Evolutionary conservation across 768 basidiomycete species (phyloP).

Genomic region (Lyophyllum semitale): DNA sequence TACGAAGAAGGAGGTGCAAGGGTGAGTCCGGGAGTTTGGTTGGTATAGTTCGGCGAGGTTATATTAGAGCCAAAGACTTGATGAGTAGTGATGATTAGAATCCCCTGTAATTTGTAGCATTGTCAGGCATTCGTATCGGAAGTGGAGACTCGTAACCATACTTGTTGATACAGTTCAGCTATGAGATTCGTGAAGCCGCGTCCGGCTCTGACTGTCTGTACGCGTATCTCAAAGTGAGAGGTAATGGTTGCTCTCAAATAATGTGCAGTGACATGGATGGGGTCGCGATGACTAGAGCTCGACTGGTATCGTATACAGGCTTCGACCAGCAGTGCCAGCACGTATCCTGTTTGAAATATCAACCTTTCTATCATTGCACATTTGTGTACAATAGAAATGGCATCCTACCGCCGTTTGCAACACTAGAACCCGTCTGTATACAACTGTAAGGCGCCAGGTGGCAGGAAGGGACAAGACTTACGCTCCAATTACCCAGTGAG

Average conservation of each 20-base stretch:
- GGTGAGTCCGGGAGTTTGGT: slow-evolving; percentile 20
- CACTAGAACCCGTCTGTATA: slow-evolving; percentile 27
- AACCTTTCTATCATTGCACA: not conserved
- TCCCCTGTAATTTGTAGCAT: slow-evolving; percentile 33
- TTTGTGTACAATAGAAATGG: not conserved
- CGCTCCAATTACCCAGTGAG: slow-evolving; percentile 48
- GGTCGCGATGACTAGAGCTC: slow-evolving; percentile 45
- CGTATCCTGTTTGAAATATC: slow-evolving; percentile 46
- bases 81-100: slow-evolving; percentile 51
- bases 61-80: slow-evolving; percentile 56
- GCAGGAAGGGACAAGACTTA: slow-evolving; percentile 26
- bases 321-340: slow-evolving; percentile 55
- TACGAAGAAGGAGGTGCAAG: slow-evolving; percentile 56
- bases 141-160: slow-evolving; percentile 19
- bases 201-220: slow-evolving; percentile 50
- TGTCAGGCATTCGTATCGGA: not conserved
- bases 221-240: slow-evolving; percentile 46
- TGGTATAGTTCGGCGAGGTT: slow-evolving; percentile 21
- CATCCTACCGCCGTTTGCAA: slow-evolving; percentile 55
- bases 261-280: slow-evolving; percentile 62
- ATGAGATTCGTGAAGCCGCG: slow-evolving; percentile 56
- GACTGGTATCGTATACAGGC: slow-evolving; percentile 56
- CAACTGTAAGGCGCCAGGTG: slow-evolving; percentile 7
- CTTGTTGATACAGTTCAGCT: slow-evolving; percentile 62
- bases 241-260: slow-evolving; percentile 49